Evolutionary conservation across 805 yeast genomes (phyloP), one percentile per base, ranked within the genome.

Genomic region (Lachancea dasiensis): DNA sequence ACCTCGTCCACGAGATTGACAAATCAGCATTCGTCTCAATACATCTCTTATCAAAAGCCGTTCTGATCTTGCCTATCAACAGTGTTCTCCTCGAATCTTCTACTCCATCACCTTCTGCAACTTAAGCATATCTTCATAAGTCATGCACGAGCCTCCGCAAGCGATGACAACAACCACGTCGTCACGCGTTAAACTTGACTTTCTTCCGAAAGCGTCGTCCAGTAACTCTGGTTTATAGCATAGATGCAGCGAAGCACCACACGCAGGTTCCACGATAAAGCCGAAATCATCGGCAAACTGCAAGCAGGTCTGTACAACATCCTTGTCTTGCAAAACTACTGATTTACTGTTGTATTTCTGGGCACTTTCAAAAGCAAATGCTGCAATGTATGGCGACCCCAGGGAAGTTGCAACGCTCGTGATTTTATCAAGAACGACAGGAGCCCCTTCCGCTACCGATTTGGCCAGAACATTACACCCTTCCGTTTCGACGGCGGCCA

Each of bases 211-310:
- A 13, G 33, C 27, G 15, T 6, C n/a, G 3, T 53, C 54, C 22
- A 52, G 19, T 6, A 47, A 22, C 11, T 45, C 28, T 0, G 43
- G 57, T 31, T 67, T 52, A 48, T 69, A 72, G n/a, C 68, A 70
- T 14, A 77, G 65, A 16, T 79, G 70, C 20, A 81, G 54, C 0
- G 85, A 75, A 2, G 83, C 83, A 3, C 86, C 86, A 56, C 86
- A 81, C 1, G 86, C 86, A 0, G 86, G 86, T 53, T 81, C 86
- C 0, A 78, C 73, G 17, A 75, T 62, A 63, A 47, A 61, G 39
- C 72, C 71, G 44, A 66, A 75, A 40, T 75, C 76, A 3, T 64
- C 51, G 5, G 77, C 72, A 48, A 70, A 77, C 29, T 57, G 62
- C 18, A 75, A 49, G 34, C 79, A 68, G 0, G 81, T 75, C 11